Percentiles rank a stretch among this genome's conserved stretches.
These are phyloP conservation scores for Microdochium trichocladiopsis DNA, from an alignment of 2,329 filamentous ascomycete genomes.

Conservation along the genomic window DNA sequence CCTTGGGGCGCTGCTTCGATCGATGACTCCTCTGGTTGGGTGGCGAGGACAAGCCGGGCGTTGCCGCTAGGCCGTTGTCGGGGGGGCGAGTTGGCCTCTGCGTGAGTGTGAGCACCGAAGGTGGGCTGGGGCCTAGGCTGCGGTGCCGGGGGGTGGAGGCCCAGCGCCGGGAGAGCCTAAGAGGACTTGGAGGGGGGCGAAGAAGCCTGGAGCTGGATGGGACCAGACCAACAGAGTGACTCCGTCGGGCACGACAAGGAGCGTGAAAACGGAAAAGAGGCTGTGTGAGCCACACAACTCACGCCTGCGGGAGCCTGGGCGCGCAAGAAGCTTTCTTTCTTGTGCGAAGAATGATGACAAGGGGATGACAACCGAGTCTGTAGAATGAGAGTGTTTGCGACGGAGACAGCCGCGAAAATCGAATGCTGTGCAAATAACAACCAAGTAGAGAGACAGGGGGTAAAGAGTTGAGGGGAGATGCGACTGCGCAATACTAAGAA, in stretches of 20 bases:
- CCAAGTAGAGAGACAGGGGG: constrained; percentile 1
- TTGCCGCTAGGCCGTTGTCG: constrained; percentile 1
- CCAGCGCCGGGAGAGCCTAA: not conserved
- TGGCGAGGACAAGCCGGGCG: constrained; percentile 18
- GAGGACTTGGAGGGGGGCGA: not conserved
- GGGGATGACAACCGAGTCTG: not conserved
- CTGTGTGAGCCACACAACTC: not conserved
- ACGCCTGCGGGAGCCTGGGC: not conserved
- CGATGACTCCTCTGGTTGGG: constrained; percentile 26
- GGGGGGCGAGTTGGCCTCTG: not conserved
- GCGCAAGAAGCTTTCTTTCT: not conserved
- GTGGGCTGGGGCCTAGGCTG: not conserved
- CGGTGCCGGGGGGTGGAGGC: not conserved
- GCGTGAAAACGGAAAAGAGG: not conserved
- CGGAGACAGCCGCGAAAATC: too few relatives aligned
- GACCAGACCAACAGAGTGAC: too few relatives aligned
- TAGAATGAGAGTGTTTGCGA: not conserved
- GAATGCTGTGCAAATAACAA: not conserved
- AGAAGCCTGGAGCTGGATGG: not conserved
- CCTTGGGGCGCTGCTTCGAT: constrained; percentile 4
- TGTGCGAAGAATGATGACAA: not conserved
- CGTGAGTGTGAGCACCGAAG: not conserved
- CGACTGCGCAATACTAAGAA: not conserved
- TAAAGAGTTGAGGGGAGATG: not conserved
- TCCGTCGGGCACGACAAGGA: not conserved